phyloP scores from a whole-genome alignment of 495 filamentous ascomycete species.

The Parachaetomium inaequale region DNA sequence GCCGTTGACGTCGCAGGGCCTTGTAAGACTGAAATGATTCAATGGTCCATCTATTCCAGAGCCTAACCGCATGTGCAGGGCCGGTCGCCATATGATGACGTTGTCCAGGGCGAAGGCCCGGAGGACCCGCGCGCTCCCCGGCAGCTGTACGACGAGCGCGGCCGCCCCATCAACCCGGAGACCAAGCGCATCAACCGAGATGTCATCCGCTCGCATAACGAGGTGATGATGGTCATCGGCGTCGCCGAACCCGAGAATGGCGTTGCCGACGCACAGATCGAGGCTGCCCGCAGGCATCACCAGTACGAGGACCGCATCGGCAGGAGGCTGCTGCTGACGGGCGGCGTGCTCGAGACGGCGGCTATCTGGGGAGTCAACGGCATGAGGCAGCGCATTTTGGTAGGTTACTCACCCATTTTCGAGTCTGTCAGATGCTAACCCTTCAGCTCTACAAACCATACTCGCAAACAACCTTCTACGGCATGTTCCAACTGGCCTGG shows the following conservation, averaged over 20 bases:
- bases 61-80: constrained; percentile 45
- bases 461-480: constrained; percentile 37
- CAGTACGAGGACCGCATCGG: constrained; percentile 42
- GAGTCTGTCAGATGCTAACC: background rate
- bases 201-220: constrained; percentile 53
- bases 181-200: constrained; percentile 49
- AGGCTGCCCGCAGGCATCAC: constrained; percentile 30
- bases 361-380: constrained; percentile 53
- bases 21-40: constrained; percentile 33
- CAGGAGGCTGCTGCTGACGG: constrained; percentile 35
- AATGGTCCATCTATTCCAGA: background rate
- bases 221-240: constrained; percentile 55
- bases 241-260: constrained; percentile 47
- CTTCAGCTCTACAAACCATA: constrained; percentile 48
- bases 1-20: constrained; percentile 48
- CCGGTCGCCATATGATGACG: constrained; percentile 67
- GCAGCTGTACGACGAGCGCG: constrained; percentile 68
- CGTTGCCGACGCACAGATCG: constrained; percentile 27
- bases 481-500: constrained; percentile 32
- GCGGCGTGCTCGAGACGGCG: constrained; percentile 38
- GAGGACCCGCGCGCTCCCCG: constrained; percentile 45
- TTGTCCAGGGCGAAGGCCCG: constrained; percentile 45
- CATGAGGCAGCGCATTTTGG: constrained; percentile 49
- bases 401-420: constrained; percentile 21
- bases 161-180: constrained; percentile 62